A percentile compares a stretch with the other conserved stretches of the same genome.
These are phyloP conservation scores for Teratosphaeria gauchensis DNA, from an alignment of 2,329 filamentous ascomycete species.

Conservation along the genomic window DNA sequence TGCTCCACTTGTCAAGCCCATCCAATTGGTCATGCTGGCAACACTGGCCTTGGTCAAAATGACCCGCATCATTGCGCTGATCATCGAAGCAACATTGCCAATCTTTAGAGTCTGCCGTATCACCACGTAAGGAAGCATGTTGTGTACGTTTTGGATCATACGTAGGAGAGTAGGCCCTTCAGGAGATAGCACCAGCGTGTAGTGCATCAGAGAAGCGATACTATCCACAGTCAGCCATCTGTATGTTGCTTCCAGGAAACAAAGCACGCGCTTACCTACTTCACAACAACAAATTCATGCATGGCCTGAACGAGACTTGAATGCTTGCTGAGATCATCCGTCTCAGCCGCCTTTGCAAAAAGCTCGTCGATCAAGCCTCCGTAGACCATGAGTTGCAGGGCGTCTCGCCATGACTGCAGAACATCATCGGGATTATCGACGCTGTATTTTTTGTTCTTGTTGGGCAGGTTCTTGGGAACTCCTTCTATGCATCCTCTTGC, in stretches of 20 bases:
- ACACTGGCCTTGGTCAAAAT: conserved; percentile 71
- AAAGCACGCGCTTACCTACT: conserved; percentile 40
- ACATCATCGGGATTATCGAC: conserved; percentile 50
- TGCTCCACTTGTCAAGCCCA: conserved; percentile 59
- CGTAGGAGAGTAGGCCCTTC: conserved; percentile 67
- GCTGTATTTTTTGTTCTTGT: conserved; percentile 44
- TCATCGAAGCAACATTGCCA: conserved; percentile 74
- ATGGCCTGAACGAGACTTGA: conserved; percentile 53
- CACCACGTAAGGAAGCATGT: conserved; percentile 60
- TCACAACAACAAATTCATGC: conserved; percentile 59
- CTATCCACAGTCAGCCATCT: conserved; percentile 31
- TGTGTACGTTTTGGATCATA: conserved; percentile 60
- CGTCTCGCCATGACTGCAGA: conserved; percentile 55
- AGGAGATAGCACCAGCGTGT: conserved; percentile 61
- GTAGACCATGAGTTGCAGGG: conserved; percentile 57
- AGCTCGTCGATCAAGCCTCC: conserved; percentile 57
- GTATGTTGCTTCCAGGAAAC: background rate
- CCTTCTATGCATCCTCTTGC: conserved; percentile 58
- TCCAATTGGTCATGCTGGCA: conserved; percentile 66
- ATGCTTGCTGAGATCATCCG: conserved; percentile 55
- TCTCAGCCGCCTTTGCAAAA: conserved; percentile 51
- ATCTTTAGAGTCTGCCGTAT: conserved; percentile 64
- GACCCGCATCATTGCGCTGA: conserved; percentile 62
- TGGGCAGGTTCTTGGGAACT: conserved; percentile 32
- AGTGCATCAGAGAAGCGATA: conserved; percentile 64